These are phyloP conservation scores for Rhododendron simsii DNA, from an alignment of 148 eudicot genomes.

Conservation along the genomic window DNA sequence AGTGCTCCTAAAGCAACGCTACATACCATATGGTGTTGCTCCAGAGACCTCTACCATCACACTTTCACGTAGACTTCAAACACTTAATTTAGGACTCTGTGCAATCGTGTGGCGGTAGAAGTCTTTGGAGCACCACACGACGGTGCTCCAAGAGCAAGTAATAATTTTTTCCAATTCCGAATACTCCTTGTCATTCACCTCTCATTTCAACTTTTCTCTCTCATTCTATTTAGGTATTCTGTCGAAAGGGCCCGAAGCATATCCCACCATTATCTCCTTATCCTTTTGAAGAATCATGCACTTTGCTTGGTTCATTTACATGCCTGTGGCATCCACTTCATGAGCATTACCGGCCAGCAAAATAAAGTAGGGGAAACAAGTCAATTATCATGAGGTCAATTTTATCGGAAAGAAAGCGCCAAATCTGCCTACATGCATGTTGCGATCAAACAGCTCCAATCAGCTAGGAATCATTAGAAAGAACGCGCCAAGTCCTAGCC, in stretches of 20 bases:
- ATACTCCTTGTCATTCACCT: not conserved
- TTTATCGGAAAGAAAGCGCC: not conserved
- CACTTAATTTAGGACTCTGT: no score
- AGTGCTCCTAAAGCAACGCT: no score
- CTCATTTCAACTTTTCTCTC: not conserved
- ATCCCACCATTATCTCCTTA: constrained; percentile 9
- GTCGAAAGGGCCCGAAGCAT: not conserved
- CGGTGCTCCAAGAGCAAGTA: no score
- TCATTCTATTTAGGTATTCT: not conserved
- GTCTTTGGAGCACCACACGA: no score
- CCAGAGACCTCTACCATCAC: no score
- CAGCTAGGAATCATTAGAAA: not conserved
- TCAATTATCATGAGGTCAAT: not conserved
- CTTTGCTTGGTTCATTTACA: not conserved
- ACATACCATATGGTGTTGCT: no score
- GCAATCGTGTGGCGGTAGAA: no score
- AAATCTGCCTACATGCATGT: not conserved
- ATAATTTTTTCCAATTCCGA: no score
- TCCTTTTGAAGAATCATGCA: not conserved
- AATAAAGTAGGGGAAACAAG: not conserved
- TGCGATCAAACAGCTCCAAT: not conserved
- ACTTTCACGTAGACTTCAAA: no score
- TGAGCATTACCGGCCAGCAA: not conserved
- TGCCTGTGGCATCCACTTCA: not conserved
- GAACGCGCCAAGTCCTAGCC: no score